Evolutionary conservation across 495 filamentous ascomycete species (phyloP), one percentile per base, ranked within the genome.

Genomic region (Hyaloscypha hepaticicola): DNA sequence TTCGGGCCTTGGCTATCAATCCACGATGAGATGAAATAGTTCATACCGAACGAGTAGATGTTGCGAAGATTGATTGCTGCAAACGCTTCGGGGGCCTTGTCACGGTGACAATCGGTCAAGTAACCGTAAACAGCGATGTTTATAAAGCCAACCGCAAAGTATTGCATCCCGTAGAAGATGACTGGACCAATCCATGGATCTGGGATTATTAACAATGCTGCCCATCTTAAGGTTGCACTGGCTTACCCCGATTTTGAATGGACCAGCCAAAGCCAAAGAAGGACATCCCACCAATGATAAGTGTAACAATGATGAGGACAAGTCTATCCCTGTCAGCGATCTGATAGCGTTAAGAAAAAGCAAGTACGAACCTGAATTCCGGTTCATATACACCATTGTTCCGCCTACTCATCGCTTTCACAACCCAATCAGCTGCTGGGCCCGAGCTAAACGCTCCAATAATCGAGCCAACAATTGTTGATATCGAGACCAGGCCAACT

Each of bases 301-400:
- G 75, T 74, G 93, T 91, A 48, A 90, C 89, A 14, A 91, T 77
- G 0, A 96, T 88, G 3, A 96, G 80, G 7, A 93, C 68, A 28
- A 96, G 80, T 25, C 93, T 82, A 45, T 45, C 6, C 0, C 14
- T 16, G 5, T 45, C 19, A 45, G 38, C 38, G 19, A 4, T 14
- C 5, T 41, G 4, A 4, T 19, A 16, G 4, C 19, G 38, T 45
- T 4, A 4, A 34, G 16, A 45, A 16, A 16, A 16, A 16, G 38
- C 16, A 14, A 45, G 7, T 16, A 19, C 38, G 19, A 16, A 45
- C 38, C 38, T 45, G 74, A 96, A 96, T 72, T 96, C 93, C 1
- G 93, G 93, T 76, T 96, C 93, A 71, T 93, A 96, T 45, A 89
- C 79, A 8, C 92, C 92, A 14, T 78, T 76, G 73, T 96, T 96